These are phyloP conservation scores for Camellia lanceoleosa DNA, from an alignment of 148 eudicot genomes.

Conservation along the genomic window DNA sequence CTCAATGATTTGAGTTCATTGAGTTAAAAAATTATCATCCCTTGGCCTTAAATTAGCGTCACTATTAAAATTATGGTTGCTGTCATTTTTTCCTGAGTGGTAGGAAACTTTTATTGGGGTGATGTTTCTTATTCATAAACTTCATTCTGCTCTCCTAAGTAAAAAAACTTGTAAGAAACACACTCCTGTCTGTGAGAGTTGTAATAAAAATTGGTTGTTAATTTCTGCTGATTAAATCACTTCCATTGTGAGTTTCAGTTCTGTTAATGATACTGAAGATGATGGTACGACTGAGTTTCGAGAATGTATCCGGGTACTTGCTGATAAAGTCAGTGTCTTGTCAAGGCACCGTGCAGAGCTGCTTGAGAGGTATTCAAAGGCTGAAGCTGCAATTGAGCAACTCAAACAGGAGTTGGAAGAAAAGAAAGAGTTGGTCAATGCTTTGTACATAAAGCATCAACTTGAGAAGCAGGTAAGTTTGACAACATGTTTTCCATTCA, in stretches of 20 bases:
- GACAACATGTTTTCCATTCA: not conserved
- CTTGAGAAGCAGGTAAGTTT: conserved; percentile 78
- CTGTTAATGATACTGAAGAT: conserved; percentile 58
- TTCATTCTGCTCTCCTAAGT: no score
- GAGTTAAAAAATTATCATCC: no score
- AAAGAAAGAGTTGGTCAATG: conserved; percentile 74
- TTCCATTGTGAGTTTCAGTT: conserved; percentile 36
- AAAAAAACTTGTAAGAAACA: no score
- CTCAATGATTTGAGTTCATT: no score
- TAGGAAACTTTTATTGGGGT: no score
- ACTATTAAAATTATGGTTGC: no score
- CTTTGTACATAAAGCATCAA: conserved; percentile 77
- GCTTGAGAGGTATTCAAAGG: conserved; percentile 66
- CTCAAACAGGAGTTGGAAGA: conserved; percentile 75
- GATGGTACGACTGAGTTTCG: conserved; percentile 69
- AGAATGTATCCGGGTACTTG: conserved; percentile 69
- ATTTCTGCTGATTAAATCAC: not conserved
- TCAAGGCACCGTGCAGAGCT: conserved; percentile 81
- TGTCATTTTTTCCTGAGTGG: no score
- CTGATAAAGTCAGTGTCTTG: conserved; percentile 82
- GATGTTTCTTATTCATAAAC: no score
- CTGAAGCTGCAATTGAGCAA: conserved; percentile 59
- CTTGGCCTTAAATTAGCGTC: no score
- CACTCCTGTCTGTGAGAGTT: no score
- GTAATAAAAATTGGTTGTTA: no score